Base-by-base conservation (phyloP, 768 basidiomycete species). In the Guyanaporus albipodus region DNA sequence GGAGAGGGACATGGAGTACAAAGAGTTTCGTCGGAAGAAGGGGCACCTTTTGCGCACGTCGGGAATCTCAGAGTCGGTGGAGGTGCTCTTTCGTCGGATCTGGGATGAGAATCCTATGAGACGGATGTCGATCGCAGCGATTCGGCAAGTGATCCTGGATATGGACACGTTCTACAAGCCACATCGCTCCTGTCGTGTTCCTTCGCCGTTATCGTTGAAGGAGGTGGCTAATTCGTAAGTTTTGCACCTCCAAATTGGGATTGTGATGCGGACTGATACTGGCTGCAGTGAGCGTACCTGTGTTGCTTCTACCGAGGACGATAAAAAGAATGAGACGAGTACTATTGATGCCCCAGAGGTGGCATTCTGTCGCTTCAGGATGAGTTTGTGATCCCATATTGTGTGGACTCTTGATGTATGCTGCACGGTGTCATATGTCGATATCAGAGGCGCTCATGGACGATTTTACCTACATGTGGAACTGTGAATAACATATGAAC, bases 111-210 rank as follows among this genome's bases (percentile, higher is more conserved):
- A 0, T 5, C 50, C 53, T 4, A 38, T 47, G 22, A 44, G 23
- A 23, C 52, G 56, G 0, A 18, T 55, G 29, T 38, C 56, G 17
- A 61, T 60, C 27, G 50, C 60, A 12, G 53, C 34, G n/a, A 52
- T 61, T 21, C 41, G 52, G 21, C n/a, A 49, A 22, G 59, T 34
- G 8, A 40, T 59, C 8, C 2, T 47, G 28, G 39, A 47, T 1
- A 55, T 61, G 17, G 47, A 58, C 4, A 44, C 52, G 1, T 52
- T 55, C 17, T 61, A 60, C 22, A 39, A 18, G 10, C 21, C 19
- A 18, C 18, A 0, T 12, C 33, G 5, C 19, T 5, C 11, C 3
- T 19, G 18, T 14, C 14, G 17, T 6, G 4, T 8, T 0, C 4
- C 18, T 24, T 38, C 18, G 1, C 45, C 38, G 2, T 19, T 52